Evolutionary conservation across 371 early-diverging fungal genomes (phyloP).

Genomic region (Mycotypha africana): DNA sequence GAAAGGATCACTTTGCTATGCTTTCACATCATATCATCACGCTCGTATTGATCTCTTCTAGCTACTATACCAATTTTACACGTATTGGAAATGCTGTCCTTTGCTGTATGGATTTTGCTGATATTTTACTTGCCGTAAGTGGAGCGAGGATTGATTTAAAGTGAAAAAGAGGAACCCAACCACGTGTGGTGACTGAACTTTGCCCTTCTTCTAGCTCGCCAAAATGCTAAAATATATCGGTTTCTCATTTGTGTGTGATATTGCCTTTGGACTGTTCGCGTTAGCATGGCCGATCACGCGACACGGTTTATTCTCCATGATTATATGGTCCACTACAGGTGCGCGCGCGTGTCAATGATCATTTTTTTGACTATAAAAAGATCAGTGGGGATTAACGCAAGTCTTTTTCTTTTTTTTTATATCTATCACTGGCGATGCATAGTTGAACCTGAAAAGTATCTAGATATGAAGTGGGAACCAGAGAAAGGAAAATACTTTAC

Average conservation of each 20-base stretch:
- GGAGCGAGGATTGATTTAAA: too few relatives aligned
- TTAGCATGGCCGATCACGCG: slow-evolving; percentile 75
- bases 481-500: slow-evolving; percentile 58
- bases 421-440: not conserved
- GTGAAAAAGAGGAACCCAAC: too few relatives aligned
- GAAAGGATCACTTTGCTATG: slow-evolving; percentile 78
- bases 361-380: too few relatives aligned
- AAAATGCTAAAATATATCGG: slow-evolving; percentile 74
- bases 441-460: slow-evolving; percentile 45
- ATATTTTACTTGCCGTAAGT: slow-evolving; percentile 68
- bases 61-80: slow-evolving; percentile 70
- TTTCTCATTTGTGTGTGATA: slow-evolving; percentile 56
- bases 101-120: slow-evolving; percentile 78
- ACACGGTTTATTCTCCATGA: slow-evolving; percentile 56
- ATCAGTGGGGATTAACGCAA: too few relatives aligned
- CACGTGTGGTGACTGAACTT: too few relatives aligned
- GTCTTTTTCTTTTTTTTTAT: not conserved
- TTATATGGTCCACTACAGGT: slow-evolving; percentile 53
- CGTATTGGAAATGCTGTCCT: slow-evolving; percentile 81
- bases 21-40: slow-evolving; percentile 81
- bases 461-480: slow-evolving; percentile 62
- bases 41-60: slow-evolving; percentile 55
- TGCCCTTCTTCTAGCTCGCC: slow-evolving; percentile 47
- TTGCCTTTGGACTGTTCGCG: slow-evolving; percentile 71
- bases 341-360: too few relatives aligned